A percentile compares a stretch with the other conserved stretches of the same genome.
Conservation (phyloP, 768 basidiomycete species). For the Phanerochaete sordida region DNA sequence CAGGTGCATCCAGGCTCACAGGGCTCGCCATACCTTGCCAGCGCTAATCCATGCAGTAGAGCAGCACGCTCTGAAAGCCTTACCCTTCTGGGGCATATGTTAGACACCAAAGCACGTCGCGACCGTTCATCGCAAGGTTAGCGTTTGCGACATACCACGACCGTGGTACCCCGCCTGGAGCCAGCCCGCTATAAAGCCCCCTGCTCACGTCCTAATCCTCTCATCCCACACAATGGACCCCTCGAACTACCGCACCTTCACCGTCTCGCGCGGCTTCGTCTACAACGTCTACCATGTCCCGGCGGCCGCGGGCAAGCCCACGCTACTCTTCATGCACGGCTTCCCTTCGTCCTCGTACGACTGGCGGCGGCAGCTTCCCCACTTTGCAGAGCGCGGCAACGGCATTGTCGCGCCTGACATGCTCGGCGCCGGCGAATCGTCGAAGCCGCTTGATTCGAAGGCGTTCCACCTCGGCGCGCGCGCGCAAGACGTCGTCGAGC, state of each 20-base stretch:
- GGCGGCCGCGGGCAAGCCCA: slow-evolving; percentile 27
- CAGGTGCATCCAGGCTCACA: too few relatives aligned
- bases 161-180: too few relatives aligned
- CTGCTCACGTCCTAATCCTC: too few relatives aligned
- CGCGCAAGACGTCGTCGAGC: slow-evolving; percentile 44
- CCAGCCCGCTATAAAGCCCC: too few relatives aligned
- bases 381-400: slow-evolving; percentile 37
- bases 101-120: too few relatives aligned
- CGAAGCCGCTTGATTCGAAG: slow-evolving; percentile 31
- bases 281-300: slow-evolving; percentile 33
- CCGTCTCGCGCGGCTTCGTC: slow-evolving; percentile 28
- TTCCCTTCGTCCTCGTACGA: slow-evolving; percentile 39
- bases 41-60: too few relatives aligned
- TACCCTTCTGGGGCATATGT: too few relatives aligned
- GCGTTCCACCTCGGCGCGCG: slow-evolving; percentile 23
- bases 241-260: slow-evolving; percentile 29
- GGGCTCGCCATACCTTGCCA: too few relatives aligned
- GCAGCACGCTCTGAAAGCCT: too few relatives aligned
- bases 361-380: slow-evolving; percentile 38
- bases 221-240: slow-evolving; percentile 22
- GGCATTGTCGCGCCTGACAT: slow-evolving; percentile 31
- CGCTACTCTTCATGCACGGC: slow-evolving; percentile 41
- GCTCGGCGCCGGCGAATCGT: slow-evolving; percentile 39
- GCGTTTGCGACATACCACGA: too few relatives aligned
- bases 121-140: too few relatives aligned